phyloP scores from a whole-genome alignment of 1,139 yeast species.

The Kurtzmaniella quercitrusa region DNA sequence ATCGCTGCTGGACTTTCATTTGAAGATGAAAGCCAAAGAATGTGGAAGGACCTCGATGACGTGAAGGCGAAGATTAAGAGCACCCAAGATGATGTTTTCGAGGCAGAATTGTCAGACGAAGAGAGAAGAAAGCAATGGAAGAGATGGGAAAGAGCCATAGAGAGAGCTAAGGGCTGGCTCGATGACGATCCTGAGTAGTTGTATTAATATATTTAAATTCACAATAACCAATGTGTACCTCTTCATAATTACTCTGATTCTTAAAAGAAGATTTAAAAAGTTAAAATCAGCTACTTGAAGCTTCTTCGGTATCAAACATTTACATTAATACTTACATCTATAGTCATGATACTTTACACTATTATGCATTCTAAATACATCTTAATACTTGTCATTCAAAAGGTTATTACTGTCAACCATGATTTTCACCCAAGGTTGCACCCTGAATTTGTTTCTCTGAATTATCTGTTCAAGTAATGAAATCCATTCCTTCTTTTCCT shows the following conservation, averaged over 20 bases:
- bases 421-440: slow-evolving; percentile 69
- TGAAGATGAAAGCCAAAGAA: slow-evolving; percentile 51
- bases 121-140: slow-evolving; percentile 65
- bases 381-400: neutral
- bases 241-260: no score
- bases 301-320: no score
- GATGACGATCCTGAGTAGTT: slow-evolving; percentile 24
- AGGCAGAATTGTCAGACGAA: slow-evolving; percentile 54
- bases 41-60: slow-evolving; percentile 77
- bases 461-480: slow-evolving; percentile 48
- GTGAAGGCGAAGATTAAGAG: slow-evolving; percentile 36
- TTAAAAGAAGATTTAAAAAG: no score
- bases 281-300: no score
- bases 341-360: no score
- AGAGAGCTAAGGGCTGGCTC: slow-evolving; percentile 77
- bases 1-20: slow-evolving; percentile 87
- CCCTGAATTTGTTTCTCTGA: slow-evolving; percentile 47
- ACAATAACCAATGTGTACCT: no score
- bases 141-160: slow-evolving; percentile 80
- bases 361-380: neutral
- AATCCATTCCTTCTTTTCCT: slow-evolving; percentile 58
- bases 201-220: neutral
- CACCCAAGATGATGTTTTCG: slow-evolving; percentile 42
- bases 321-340: no score
- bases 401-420: slow-evolving; percentile 23